Evolutionary conservation across 495 filamentous ascomycete genomes (phyloP).

Genomic region (Penicillium verhagenii): DNA sequence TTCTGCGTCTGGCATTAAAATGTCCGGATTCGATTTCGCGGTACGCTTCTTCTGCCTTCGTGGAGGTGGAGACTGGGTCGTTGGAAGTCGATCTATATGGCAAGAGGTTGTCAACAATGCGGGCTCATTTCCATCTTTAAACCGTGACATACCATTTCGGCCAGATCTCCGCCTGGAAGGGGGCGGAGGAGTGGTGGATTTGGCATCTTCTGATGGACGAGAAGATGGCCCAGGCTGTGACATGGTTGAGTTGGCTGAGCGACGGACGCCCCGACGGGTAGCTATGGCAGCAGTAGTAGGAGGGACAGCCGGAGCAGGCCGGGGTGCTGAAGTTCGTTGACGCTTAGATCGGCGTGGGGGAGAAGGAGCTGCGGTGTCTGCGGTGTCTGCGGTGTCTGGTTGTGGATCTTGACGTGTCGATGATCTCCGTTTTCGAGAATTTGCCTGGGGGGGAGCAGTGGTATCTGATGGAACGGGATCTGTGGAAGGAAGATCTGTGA

Average conservation of each 20-base stretch:
- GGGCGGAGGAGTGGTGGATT: constrained; percentile 44
- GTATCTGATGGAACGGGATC: constrained; percentile 37
- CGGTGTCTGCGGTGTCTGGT: constrained; percentile 38
- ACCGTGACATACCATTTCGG: constrained; percentile 42
- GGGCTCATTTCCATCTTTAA: neutral
- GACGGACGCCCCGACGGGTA: constrained; percentile 59
- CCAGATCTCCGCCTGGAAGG: constrained; percentile 67
- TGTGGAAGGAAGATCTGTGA: constrained; percentile 55
- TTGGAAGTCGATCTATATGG: constrained; percentile 29
- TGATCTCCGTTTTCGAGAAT: constrained; percentile 59
- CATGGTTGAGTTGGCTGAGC: constrained; percentile 70
- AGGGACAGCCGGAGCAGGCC: constrained; percentile 40
- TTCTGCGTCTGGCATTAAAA: constrained; percentile 49
- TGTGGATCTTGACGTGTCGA: constrained; percentile 41
- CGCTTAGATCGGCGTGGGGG: constrained; percentile 45
- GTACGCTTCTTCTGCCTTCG: constrained; percentile 56
- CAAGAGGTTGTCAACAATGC: neutral
- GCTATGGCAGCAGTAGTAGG: constrained; percentile 40
- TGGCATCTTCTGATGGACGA: constrained; percentile 42
- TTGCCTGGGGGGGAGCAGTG: constrained; percentile 44
- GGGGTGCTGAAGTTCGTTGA: constrained; percentile 41
- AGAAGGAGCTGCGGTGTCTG: constrained; percentile 40
- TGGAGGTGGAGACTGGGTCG: constrained; percentile 36
- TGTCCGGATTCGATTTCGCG: constrained; percentile 52
- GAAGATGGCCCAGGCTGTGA: constrained; percentile 71